phyloP scores from a whole-genome alignment of 176 grass and related monocot genomes.

The Alopecurus myosuroides region DNA sequence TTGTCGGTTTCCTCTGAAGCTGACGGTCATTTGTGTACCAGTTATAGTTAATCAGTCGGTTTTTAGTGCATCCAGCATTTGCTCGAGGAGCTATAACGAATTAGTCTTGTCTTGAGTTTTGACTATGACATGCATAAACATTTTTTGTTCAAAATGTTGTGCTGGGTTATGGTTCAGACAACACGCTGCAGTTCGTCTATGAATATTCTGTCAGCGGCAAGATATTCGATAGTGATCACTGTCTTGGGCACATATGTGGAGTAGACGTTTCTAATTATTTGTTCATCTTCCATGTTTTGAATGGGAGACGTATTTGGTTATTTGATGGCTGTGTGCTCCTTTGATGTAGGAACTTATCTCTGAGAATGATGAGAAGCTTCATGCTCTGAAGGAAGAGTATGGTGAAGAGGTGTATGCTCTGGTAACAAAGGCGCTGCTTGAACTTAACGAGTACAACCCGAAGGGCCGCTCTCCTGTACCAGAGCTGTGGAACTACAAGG shows the following conservation, averaged over 20 bases:
- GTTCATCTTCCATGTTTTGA: background rate
- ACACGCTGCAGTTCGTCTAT: background rate
- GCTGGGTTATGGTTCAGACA: background rate
- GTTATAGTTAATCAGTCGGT: background rate
- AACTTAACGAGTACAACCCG: conserved; percentile 59
- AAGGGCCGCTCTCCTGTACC: conserved; percentile 28
- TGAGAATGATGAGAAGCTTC: conserved; percentile 35
- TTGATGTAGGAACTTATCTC: conserved; percentile 34
- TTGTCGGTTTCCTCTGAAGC: background rate
- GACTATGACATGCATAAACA: background rate
- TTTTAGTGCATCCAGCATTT: background rate
- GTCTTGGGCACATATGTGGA: background rate
- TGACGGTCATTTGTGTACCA: background rate
- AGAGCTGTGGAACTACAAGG: conserved; percentile 39
- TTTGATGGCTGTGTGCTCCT: background rate
- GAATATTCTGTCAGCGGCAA: background rate
- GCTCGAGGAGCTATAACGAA: background rate
- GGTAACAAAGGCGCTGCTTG: conserved; percentile 40
- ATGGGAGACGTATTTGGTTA: background rate
- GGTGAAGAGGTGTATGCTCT: conserved; percentile 35
- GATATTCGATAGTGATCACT: background rate
- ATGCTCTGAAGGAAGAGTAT: conserved; percentile 25
- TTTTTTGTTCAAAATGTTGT: background rate
- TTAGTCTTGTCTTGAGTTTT: background rate
- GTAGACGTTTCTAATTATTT: background rate